Conservation (phyloP, 768 basidiomycete genomes). For the Lactifluus hygrophoroides region DNA sequence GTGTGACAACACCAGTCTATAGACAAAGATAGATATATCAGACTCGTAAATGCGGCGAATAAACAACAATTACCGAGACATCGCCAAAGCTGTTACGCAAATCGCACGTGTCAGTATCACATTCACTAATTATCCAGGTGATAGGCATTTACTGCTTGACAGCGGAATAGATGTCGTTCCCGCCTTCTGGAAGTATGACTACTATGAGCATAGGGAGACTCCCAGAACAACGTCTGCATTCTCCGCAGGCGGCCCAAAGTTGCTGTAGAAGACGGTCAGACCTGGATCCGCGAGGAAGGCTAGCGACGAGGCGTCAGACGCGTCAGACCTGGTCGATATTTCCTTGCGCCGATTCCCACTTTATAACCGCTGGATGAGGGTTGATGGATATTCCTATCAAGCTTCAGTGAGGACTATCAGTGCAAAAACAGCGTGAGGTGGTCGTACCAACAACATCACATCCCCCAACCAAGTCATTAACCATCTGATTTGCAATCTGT, state of each 20-base stretch:
- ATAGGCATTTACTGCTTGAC: constrained; percentile 65
- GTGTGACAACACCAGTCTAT: constrained; percentile 68
- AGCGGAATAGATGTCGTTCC: constrained; percentile 66
- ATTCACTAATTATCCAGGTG: not conserved
- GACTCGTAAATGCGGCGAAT: not conserved
- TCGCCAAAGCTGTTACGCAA: constrained; percentile 57
- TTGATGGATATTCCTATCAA: constrained; percentile 48
- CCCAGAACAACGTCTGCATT: constrained; percentile 34
- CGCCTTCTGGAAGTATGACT: constrained; percentile 62
- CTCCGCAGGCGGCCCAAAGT: constrained; percentile 43
- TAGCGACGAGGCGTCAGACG: not conserved
- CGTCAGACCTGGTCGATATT: constrained; percentile 29
- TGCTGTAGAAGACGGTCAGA: constrained; percentile 29
- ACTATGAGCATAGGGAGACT: constrained; percentile 51
- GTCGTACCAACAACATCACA: constrained; percentile 53
- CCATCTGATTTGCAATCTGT: constrained; percentile 42
- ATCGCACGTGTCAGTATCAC: not conserved
- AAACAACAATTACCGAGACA: constrained; percentile 34
- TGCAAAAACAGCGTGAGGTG: not conserved
- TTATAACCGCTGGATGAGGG: constrained; percentile 35
- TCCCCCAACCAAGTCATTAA: constrained; percentile 39
- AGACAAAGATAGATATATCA: not conserved
- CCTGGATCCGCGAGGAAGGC: not conserved
- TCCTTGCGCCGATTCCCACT: constrained; percentile 52
- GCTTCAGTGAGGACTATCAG: not conserved